Evolutionary conservation across 108 stramenopile genomes (phyloP).

Genomic region (Cyclostephanos invisitatus): DNA sequence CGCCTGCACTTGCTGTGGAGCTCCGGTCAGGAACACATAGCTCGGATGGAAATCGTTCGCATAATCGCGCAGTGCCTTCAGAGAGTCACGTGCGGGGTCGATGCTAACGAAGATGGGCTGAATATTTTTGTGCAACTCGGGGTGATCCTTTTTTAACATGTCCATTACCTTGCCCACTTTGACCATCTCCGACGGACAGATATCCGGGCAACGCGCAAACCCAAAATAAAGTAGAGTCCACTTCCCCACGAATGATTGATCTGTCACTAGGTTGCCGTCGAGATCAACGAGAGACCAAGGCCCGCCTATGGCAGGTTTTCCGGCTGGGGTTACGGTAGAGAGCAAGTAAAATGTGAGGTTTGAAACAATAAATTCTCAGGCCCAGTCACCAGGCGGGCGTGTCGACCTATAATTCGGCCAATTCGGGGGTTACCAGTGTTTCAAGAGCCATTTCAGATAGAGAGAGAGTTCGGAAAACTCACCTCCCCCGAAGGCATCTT

Average conservation of each 20-base stretch:
- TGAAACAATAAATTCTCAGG: not conserved
- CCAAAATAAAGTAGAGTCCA: conserved; percentile 98
- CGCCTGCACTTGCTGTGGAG: conserved; percentile 92
- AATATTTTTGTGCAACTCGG: conserved; percentile 64
- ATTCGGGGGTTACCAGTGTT: not conserved
- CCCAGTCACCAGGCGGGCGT: not conserved
- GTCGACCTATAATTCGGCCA: not conserved
- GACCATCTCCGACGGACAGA: conserved; percentile 99
- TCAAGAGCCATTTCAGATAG: conserved; percentile 2
- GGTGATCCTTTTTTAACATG: conserved; percentile 76
- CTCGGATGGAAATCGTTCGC: conserved; percentile 95
- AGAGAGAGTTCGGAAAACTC: conserved; percentile 47
- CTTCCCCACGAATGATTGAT: conserved; percentile 82
- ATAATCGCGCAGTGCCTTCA: conserved; percentile 91
- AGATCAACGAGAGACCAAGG: conserved; percentile 88
- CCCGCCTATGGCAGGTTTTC: conserved; percentile 90
- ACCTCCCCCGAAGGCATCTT: conserved; percentile 88
- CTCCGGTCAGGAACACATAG: conserved; percentile 90
- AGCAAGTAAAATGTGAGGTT: not conserved
- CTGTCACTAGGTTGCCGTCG: conserved; percentile 84
- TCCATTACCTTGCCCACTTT: conserved; percentile 96
- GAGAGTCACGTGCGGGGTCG: conserved; percentile 96
- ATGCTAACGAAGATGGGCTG: conserved; percentile 96
- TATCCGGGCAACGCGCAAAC: conserved; percentile 99
- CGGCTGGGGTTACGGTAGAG: conserved; percentile 53